These are phyloP conservation scores for Halenospora varia DNA, from an alignment of 495 filamentous ascomycete species.

Conservation along the genomic window DNA sequence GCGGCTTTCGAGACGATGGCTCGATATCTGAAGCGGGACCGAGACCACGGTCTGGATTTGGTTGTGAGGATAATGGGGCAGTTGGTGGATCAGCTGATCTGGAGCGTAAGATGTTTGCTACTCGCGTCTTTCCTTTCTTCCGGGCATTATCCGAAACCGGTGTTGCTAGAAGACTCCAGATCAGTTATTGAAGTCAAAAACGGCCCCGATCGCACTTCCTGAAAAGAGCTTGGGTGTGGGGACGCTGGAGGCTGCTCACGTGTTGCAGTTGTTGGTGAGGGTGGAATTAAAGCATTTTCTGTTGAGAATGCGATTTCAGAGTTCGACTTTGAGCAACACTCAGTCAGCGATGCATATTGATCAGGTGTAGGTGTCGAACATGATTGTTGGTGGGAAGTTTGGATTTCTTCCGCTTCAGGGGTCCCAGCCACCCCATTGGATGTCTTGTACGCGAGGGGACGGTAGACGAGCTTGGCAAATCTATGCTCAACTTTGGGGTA, in stretches of 20 bases:
- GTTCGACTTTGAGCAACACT: neutral
- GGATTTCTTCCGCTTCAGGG: neutral
- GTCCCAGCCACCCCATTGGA: neutral
- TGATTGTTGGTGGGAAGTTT: neutral
- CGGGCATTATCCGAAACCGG: no score
- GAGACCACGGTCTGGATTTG: neutral
- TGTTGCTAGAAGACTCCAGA: no score
- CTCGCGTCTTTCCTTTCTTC: no score
- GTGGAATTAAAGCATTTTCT: neutral
- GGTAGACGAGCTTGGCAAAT: neutral
- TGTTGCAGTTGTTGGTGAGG: neutral
- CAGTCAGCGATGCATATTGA: neutral
- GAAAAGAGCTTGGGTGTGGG: no score
- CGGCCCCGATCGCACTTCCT: no score
- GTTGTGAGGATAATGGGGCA: neutral
- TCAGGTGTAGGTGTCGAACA: neutral
- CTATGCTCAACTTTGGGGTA: neutral
- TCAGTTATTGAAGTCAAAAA: no score
- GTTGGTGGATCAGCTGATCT: neutral
- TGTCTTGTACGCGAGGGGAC: neutral
- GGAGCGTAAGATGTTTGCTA: no score
- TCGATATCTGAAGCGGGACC: neutral
- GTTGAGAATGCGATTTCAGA: neutral
- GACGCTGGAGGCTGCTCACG: neutral
- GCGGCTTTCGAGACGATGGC: neutral